Percentiles rank a stretch among this genome's conserved stretches.
These are phyloP conservation scores for Mucor saturninus DNA, from an alignment of 371 early-diverging fungal species.

Conservation along the genomic window DNA sequence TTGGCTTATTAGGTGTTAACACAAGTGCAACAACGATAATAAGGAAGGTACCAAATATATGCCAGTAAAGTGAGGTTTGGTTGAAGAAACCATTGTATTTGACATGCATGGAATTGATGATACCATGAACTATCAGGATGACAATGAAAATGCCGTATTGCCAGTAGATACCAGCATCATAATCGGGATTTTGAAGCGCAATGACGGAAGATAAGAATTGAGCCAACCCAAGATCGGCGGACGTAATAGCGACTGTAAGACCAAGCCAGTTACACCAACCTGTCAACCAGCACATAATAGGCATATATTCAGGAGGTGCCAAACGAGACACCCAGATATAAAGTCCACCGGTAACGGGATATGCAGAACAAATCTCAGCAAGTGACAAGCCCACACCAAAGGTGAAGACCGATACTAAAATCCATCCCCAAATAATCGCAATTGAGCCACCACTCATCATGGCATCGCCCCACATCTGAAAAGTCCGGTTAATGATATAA, in stretches of 20 bases:
- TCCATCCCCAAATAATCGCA: constrained; percentile 74
- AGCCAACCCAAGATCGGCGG: constrained; percentile 58
- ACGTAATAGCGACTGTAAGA: constrained; percentile 51
- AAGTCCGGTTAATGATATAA: neutral
- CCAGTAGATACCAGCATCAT: constrained; percentile 46
- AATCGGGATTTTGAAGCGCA: constrained; percentile 39
- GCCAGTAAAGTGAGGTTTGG: constrained; percentile 62
- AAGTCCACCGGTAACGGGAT: constrained; percentile 69
- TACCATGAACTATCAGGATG: constrained; percentile 55
- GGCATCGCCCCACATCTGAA: constrained; percentile 58
- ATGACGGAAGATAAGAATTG: constrained; percentile 55
- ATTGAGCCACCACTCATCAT: constrained; percentile 73
- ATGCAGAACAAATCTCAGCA: constrained; percentile 79
- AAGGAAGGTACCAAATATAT: constrained; percentile 60
- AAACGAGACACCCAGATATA: constrained; percentile 66
- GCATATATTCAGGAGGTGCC: constrained; percentile 59
- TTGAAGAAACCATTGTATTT: constrained; percentile 59
- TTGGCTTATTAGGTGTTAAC: constrained; percentile 51
- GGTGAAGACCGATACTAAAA: constrained; percentile 65
- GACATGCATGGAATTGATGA: constrained; percentile 60
- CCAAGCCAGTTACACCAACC: constrained; percentile 69
- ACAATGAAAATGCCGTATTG: constrained; percentile 48
- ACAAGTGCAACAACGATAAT: constrained; percentile 61
- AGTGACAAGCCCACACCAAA: constrained; percentile 68
- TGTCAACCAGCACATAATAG: constrained; percentile 59